These are phyloP conservation scores for Nemania abortiva DNA, from an alignment of 2,329 filamentous ascomycete genomes.

Conservation along the genomic window DNA sequence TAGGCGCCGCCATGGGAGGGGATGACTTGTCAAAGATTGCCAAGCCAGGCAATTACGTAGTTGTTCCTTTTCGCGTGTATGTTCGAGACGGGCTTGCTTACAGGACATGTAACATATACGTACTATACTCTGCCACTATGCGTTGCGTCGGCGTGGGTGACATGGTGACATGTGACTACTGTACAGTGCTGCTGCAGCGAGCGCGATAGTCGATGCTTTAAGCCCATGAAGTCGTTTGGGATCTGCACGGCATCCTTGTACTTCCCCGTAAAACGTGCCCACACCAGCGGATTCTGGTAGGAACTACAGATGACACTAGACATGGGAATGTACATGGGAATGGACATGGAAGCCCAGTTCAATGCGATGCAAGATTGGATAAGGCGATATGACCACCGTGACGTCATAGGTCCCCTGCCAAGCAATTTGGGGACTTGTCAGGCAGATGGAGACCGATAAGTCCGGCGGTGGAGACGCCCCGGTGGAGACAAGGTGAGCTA, in stretches of 20 bases:
- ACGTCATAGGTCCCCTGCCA: constrained; percentile 40
- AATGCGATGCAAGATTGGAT: constrained; percentile 31
- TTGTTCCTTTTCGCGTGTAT: constrained; percentile 5
- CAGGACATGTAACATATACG: background rate
- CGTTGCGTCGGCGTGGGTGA: too few relatives aligned
- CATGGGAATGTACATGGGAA: background rate
- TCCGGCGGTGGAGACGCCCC: constrained; percentile 14
- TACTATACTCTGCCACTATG: background rate
- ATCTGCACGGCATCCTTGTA: constrained; percentile 33
- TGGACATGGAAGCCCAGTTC: constrained; percentile 9
- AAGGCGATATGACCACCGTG: constrained; percentile 30
- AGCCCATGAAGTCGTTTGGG: constrained; percentile 27
- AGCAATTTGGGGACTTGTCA: constrained; percentile 13
- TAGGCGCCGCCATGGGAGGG: background rate
- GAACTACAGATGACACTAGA: constrained; percentile 31
- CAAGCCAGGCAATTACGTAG: constrained; percentile 34
- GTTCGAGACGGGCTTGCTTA: background rate
- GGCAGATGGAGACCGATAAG: constrained; percentile 19
- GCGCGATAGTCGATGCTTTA: constrained; percentile 10
- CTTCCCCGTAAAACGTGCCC: constrained; percentile 32
- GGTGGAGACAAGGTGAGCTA: background rate
- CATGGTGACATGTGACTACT: constrained; percentile 25
- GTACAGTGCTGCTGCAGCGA: constrained; percentile 14
- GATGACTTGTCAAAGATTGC: constrained; percentile 20
- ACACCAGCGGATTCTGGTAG: constrained; percentile 31